Evolutionary conservation across 352 stramenopile species (phyloP).

Genomic region (Globisporangium spinosum): DNA sequence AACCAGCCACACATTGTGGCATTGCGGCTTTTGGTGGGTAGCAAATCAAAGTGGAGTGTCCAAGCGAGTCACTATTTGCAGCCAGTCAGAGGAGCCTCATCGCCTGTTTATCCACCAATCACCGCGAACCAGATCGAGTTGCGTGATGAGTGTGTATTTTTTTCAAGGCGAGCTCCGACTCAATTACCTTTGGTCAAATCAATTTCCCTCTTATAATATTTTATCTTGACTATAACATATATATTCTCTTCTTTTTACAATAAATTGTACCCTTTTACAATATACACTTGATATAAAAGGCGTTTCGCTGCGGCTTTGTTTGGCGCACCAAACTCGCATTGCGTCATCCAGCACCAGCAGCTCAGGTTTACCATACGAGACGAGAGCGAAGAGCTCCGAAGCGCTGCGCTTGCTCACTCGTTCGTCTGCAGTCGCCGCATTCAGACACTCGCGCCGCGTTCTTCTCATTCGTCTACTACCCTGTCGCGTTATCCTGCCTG

Average conservation of each 20-base stretch:
- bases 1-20: background rate
- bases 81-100: background rate
- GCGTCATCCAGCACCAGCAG: conserved; percentile 9
- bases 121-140: background rate
- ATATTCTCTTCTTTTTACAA: background rate
- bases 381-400: background rate
- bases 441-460: background rate
- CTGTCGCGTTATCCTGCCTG: too few species aligned
- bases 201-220: too few species aligned
- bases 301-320: background rate
- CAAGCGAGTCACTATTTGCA: background rate
- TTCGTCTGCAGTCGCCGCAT: conserved; percentile 3
- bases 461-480: background rate
- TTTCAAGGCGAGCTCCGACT: background rate
- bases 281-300: background rate
- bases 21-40: background rate
- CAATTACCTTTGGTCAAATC: too few species aligned
- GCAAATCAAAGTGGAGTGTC: background rate
- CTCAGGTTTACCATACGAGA: background rate
- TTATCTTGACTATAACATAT: too few species aligned
- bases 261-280: background rate
- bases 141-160: background rate
- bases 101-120: background rate
- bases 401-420: background rate
- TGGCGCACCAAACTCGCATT: background rate